phyloP scores from a whole-genome alignment of 2,329 filamentous ascomycete genomes.

The Aureobasidium pullulans region DNA sequence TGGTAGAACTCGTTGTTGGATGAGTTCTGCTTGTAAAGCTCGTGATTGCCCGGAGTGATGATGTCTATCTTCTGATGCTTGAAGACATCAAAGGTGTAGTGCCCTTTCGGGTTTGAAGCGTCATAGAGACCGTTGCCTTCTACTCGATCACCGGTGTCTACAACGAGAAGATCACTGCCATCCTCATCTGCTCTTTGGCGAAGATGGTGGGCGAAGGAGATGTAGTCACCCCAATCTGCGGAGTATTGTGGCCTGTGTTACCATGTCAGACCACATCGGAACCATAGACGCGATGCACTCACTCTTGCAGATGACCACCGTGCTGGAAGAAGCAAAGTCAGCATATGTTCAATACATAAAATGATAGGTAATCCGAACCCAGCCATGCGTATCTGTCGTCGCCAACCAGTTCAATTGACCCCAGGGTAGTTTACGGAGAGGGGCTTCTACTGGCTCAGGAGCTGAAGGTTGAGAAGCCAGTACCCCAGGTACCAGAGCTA shows the following conservation, averaged over 20 bases:
- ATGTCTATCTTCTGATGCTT: conserved; percentile 76
- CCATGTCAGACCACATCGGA: not conserved
- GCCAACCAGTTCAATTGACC: conserved; percentile 93
- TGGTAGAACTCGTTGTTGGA: conserved; percentile 69
- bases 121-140: conserved; percentile 96
- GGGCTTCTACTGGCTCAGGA: conserved; percentile 67
- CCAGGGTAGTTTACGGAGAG: conserved; percentile 78
- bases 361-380: conserved; percentile 27
- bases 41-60: conserved; percentile 86
- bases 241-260: conserved; percentile 69
- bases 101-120: conserved; percentile 76
- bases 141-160: conserved; percentile 89
- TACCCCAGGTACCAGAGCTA: conserved; percentile 22
- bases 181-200: conserved; percentile 67
- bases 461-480: conserved; percentile 65
- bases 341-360: too few relatives aligned
- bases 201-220: conserved; percentile 84
- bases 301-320: conserved; percentile 87
- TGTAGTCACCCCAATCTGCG: conserved; percentile 95
- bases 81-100: conserved; percentile 82
- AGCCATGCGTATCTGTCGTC: conserved; percentile 91
- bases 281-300: conserved; percentile 26
- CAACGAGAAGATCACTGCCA: conserved; percentile 78
- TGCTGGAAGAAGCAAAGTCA: conserved; percentile 41
- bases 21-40: conserved; percentile 77